Base-by-base conservation (phyloP, 2,329 filamentous ascomycete genomes). In the Claviceps sp. region DNA sequence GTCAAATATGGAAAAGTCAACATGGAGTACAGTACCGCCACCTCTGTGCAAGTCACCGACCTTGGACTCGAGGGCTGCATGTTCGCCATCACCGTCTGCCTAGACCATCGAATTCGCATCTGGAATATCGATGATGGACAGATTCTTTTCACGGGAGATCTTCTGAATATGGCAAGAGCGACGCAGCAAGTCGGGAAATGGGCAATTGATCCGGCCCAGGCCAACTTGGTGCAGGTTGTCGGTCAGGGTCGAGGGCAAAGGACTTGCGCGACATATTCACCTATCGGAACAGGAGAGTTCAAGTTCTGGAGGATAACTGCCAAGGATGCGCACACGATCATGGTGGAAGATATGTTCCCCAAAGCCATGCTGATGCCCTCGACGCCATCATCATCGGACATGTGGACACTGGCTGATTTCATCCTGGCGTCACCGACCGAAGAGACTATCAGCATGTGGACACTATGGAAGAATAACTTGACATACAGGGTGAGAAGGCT, bases 91-190 rank as follows among this genome's bases (percentile, higher is more conserved):
- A 90, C 90, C 0, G 81, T 95, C 48, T 93, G 87, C 56, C 73
- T 98, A 54, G 90, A 98, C 60, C 90, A 98, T 64, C 84, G 82
- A 11, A 71, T 98, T 63, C 84, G 89, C 61, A 82, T 93, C 41
- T 97, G 93, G 91, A 93, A 95, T 62, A 74, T 91, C 37, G 73
- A 80, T n/a, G 87, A 80, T 41, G 90, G 90, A 47, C 86, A 84
- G 63, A 78, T 94, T 51, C 79, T 87, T 5, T 81, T 82, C 52
- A 83, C 84, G 5, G 82, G 81, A 58, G 91, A 98, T 66, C 74
- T 98, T 37, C 68, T 97, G 16, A 81, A 85, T 58, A 76, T 82
- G 19, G 72, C 78, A 37, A 69, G 80, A 50, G 78, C 85, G 49
- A 75, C 82, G 1, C 81, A 87, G 48, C 86, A 90, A 51, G 68